Evolutionary conservation across 805 yeast species (phyloP), one percentile per base, ranked within the genome.

Genomic region (Starmera dryadoides): DNA sequence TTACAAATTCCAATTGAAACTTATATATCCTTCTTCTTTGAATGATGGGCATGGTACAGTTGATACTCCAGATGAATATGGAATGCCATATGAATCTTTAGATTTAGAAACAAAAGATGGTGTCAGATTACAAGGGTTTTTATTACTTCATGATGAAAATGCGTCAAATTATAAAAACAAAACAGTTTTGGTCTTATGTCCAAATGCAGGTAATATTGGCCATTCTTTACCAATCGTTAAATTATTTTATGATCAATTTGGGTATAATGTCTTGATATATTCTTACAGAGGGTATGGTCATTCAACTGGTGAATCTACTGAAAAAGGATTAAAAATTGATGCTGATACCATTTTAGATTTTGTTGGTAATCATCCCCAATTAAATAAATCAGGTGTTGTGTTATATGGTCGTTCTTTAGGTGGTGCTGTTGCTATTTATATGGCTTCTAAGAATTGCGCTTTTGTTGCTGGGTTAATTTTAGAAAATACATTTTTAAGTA

Each of bases 131-230:
- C 84, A 85, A 43, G 72, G 86, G 19, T 91, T 66, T 55, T 64
- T 75, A 36, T 63, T 86, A 40, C 62, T 71, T 16, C 82, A 79
- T 20, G 75, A 76, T 42, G 48, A 55, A 4, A 47, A 49, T 11
- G 42, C 52, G 4, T 50, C 64, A 4, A 46, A 41, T 17, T 73
- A 78, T 41, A 59, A 70, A 25, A 68, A 74, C 45, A 84, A 81
- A 47, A 86, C 97, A 0, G 72, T 91, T 10, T 52, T 93, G 20
- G 71, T 93, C 17, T 68, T 89, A 37, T 79, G 88, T 36, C 98
- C 98, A 4, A 91, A 91, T 60, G 97, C 97, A 2, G 98, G 98
- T 5, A 91, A 93, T 58, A 91, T 91, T 46, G 98, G 98, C 15
- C 87, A 86, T 55, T 80, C 84, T 22, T 64, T 91, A 35, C 96